Evolutionary conservation across 805 yeast species (phyloP), one percentile per base, ranked within the genome.

Genomic region (Saccharomycopsis vini): DNA sequence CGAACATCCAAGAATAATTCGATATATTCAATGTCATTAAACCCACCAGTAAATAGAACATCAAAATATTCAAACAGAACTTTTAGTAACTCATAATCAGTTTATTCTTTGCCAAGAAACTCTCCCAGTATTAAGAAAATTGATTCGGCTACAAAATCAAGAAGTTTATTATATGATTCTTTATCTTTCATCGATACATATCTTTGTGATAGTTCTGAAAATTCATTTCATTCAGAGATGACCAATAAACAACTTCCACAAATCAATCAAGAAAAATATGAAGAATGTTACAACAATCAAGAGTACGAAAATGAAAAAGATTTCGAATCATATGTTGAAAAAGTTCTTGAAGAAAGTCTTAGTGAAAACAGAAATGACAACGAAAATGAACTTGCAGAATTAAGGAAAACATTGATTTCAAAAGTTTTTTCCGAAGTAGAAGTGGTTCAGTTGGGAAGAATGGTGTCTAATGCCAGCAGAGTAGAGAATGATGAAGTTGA

Each of bases 361-460:
- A 30, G 33, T 30, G 33, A 30, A n/a, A 24, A 24, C 10, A 7
- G 28, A 10, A 35, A 35, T 32, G 37, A 18, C n/a, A 26, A 16
- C 24, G 34, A 34, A 3, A 22, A 12, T 29, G 20, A 36, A n/a
- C n/a, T n/a, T 12, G 44, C 23, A 10, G 44, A 41, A n/a, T 19
- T 39, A 7, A 36, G 50, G 19, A 45, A 38, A 36, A 35, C 46
- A 2, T 32, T 48, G 24, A 48, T 48, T 34, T 43, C 47, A 2
- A 42, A 31, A 31, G 49, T 48, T 16, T 48, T 48, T 33, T 35
- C 45, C 12, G 44, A 48, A 24, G 44, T 42, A 15, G 51, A 48
- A 30, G n/a, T 48, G 10, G 19, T 39, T 7, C 42, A 40, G 21
- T 39, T 48, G 22, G 28, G 47, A 21, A 37, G 43, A 18, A 42